Evolutionary conservation across 2,329 filamentous ascomycete species (phyloP).

Genomic region (Hirsutella thompsonii): DNA sequence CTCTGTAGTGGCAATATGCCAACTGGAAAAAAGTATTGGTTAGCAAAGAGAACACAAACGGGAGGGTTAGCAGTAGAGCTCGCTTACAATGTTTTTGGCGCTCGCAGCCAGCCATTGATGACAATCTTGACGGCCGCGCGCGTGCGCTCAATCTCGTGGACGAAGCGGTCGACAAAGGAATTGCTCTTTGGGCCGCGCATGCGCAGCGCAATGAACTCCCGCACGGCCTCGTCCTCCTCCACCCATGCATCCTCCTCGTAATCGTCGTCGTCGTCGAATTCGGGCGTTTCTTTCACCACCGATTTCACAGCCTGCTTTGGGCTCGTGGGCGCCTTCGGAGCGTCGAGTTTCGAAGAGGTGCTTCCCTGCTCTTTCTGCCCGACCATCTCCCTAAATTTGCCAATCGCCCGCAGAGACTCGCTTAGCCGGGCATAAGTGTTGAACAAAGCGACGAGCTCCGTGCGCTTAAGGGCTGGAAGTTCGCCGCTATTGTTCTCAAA

Average conservation of each 20-base stretch:
- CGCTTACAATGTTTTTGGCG: slow-evolving; percentile 61
- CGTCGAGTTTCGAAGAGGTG: not conserved
- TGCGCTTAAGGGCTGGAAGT: slow-evolving; percentile 65
- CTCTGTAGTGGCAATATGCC: slow-evolving; percentile 30
- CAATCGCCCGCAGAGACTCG: slow-evolving; percentile 63
- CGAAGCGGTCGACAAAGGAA: slow-evolving; percentile 41
- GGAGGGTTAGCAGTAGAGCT: no score
- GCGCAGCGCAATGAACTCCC: slow-evolving; percentile 13
- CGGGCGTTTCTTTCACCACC: slow-evolving; percentile 24
- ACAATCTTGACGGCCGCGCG: slow-evolving; percentile 53
- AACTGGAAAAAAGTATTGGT: slow-evolving; percentile 16
- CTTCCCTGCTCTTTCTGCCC: slow-evolving; percentile 10
- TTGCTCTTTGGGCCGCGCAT: slow-evolving; percentile 13
- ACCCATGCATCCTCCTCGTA: slow-evolving; percentile 13
- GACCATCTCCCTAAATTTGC: slow-evolving; percentile 52
- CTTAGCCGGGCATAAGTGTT: slow-evolving; percentile 87
- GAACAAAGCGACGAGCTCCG: slow-evolving; percentile 85
- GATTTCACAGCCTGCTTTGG: slow-evolving; percentile 19
- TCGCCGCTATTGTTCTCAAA: slow-evolving; percentile 58
- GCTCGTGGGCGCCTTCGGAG: not conserved
- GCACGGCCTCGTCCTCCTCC: slow-evolving; percentile 18
- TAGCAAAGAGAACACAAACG: no score
- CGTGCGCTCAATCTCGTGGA: slow-evolving; percentile 51
- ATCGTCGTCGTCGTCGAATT: slow-evolving; percentile 20
- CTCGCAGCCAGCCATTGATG: slow-evolving; percentile 52